phyloP scores from a whole-genome alignment of 306 rosid species.

The Rubus parviflorus region DNA sequence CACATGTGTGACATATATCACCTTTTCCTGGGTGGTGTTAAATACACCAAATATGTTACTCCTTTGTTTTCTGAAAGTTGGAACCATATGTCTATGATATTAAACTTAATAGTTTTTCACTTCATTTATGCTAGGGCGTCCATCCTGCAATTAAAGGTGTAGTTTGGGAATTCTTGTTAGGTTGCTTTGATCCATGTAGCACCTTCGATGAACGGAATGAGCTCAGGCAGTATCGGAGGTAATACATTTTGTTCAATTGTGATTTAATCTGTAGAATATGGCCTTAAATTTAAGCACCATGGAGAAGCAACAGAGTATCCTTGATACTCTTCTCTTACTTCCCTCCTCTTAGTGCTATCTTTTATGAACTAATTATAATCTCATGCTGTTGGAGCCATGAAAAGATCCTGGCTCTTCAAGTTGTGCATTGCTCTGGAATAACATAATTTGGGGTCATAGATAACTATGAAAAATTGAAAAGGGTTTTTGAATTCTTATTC shows the following conservation, averaged over 20 bases:
- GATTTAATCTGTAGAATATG: conserved; percentile 10
- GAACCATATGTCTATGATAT: background rate
- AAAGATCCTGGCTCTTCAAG: conserved; percentile 16
- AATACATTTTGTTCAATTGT: conserved; percentile 24
- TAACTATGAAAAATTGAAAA: background rate
- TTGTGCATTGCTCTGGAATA: conserved; percentile 8
- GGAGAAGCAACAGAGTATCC: background rate
- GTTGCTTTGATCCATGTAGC: conserved; percentile 88
- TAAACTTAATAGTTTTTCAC: background rate
- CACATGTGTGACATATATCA: background rate
- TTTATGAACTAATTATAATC: background rate
- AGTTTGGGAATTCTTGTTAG: conserved; percentile 96
- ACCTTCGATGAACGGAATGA: conserved; percentile 70
- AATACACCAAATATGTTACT: background rate
- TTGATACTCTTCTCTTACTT: background rate
- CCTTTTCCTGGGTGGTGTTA: background rate
- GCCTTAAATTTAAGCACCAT: conserved; percentile 12
- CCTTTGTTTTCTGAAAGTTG: background rate
- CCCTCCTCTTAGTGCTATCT: background rate
- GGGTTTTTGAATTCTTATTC: background rate
- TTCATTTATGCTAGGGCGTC: conserved; percentile 59
- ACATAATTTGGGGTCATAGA: background rate
- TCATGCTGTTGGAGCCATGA: conserved; percentile 8
- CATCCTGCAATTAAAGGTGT: conserved; percentile 92
- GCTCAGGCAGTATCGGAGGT: conserved; percentile 75